Conservation (phyloP, 768 basidiomycete genomes). For the Termitomyces sp. region DNA sequence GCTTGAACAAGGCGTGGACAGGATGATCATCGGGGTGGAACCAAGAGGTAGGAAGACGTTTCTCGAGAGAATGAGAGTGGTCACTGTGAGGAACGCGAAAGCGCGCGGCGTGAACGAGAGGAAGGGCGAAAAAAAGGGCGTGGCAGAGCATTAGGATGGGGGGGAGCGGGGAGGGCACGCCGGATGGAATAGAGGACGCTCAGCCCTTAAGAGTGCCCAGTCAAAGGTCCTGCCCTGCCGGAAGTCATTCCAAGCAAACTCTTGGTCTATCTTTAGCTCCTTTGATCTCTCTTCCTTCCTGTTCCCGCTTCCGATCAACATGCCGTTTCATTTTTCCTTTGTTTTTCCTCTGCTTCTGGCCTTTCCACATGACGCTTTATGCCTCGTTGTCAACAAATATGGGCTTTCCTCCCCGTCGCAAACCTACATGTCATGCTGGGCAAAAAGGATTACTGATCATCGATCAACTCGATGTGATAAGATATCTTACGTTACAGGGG, state of each 20-base stretch:
- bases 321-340: not conserved
- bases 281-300: not conserved
- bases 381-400: too few species aligned
- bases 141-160: constrained; percentile 15
- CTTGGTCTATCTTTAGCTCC: not conserved
- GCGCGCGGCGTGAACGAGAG: constrained; percentile 18
- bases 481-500: too few species aligned
- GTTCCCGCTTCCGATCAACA: not conserved
- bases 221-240: not conserved
- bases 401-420: not conserved
- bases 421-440: not conserved
- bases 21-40: constrained; percentile 59
- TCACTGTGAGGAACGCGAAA: constrained; percentile 21
- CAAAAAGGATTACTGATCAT: not conserved
- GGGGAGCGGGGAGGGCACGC: not conserved
- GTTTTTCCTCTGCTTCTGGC: not conserved
- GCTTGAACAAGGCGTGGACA: constrained; percentile 57
- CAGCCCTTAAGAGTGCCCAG: not conserved
- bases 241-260: not conserved
- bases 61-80: constrained; percentile 22
- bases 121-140: constrained; percentile 19
- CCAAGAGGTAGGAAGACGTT: constrained; percentile 44
- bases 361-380: not conserved
- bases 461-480: not conserved
- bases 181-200: not conserved